Evolutionary conservation across 176 grass and related monocot species (phyloP), one percentile per base, ranked within the genome.

Genomic region (Paspalum vaginatum): DNA sequence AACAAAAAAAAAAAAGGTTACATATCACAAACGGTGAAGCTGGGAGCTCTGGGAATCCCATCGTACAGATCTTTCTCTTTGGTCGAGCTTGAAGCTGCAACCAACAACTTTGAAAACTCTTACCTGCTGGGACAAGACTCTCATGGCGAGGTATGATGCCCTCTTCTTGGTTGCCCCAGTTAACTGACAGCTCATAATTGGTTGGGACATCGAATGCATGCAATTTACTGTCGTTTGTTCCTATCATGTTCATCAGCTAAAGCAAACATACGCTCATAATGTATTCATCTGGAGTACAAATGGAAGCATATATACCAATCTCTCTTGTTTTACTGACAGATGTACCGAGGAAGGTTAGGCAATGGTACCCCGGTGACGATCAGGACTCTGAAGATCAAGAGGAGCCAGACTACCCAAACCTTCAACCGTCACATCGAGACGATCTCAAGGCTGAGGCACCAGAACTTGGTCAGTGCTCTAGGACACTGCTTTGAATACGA

Each of bases 401-500:
- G 84, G 51, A 83, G 77, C 56, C 92, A 89, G 73, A 87, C 68
- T 27, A 78, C 90, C 7, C 90, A 90, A 61, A 93, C 81, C 76
- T 85, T 98, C 59, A 95, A 81, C 70, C 84, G 81, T 25, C 95
- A 94, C 81, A 98, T 98, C 54, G 92, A 98, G 51, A 81, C 81
- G 4, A 89, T 98, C 63, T 98, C 95, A 6, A 94, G 91, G 75
- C 90, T 98, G 57, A 92, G 95, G 79, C 92, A 98, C 68, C 87
- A 88, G 26, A 86, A 98, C 66, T 50, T 98, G 81, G 85, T 89
- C 78, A 98, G 95, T 8, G 78, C 90, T 52, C 85, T 98, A 52
- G 95, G 95, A 6, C 95, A 98, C 75, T 98, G 88, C 82, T 95
- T 95, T 37, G 90, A 98, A 32, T 95, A 98, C n/a, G 81, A 93